A percentile compares a stretch with the other conserved stretches of the same genome.
These are phyloP conservation scores for Kondoa malvinella DNA, from an alignment of 768 basidiomycete genomes.

Conservation along the genomic window DNA sequence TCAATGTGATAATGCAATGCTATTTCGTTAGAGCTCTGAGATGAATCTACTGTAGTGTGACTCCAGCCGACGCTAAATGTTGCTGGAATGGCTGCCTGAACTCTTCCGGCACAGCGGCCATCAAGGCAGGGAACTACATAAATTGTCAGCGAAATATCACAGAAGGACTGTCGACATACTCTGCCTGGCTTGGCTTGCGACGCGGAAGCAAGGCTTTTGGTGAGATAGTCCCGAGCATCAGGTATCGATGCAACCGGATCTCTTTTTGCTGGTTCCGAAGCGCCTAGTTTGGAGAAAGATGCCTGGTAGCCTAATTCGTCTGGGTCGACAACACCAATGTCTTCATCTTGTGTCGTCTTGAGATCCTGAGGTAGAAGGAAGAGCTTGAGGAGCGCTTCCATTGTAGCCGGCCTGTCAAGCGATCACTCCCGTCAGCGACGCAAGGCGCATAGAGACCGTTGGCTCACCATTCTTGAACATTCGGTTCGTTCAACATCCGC, in stretches of 20 bases:
- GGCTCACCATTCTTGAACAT: constrained; percentile 46
- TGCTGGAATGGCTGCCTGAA: not conserved
- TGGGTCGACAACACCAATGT: constrained; percentile 52
- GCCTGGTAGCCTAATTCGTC: constrained; percentile 93
- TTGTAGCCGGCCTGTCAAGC: constrained; percentile 46
- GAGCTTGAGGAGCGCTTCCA: constrained; percentile 55
- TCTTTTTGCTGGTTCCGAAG: constrained; percentile 40
- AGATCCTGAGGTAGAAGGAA: constrained; percentile 60
- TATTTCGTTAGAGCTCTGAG: not conserved
- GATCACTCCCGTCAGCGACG: not conserved
- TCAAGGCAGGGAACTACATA: not conserved
- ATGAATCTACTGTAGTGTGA: not conserved
- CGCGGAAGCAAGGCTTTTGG: constrained; percentile 15
- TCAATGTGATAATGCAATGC: too few relatives aligned
- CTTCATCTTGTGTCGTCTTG: constrained; percentile 34
- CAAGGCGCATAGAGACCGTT: constrained; percentile 22
- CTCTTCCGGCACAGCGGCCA: not conserved
- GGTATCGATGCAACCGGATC: constrained; percentile 40
- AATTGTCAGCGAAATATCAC: too few relatives aligned
- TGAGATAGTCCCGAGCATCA: constrained; percentile 29
- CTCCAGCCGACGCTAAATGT: not conserved
- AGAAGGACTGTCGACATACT: constrained; percentile 15
- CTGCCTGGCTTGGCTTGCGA: constrained; percentile 19
- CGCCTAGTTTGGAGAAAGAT: constrained; percentile 76
- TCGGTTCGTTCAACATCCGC: constrained; percentile 50